Evolutionary conservation across 345 rosid genomes (phyloP), one percentile per base, ranked within the genome.

Genomic region (Sonneratia caseolaris): DNA sequence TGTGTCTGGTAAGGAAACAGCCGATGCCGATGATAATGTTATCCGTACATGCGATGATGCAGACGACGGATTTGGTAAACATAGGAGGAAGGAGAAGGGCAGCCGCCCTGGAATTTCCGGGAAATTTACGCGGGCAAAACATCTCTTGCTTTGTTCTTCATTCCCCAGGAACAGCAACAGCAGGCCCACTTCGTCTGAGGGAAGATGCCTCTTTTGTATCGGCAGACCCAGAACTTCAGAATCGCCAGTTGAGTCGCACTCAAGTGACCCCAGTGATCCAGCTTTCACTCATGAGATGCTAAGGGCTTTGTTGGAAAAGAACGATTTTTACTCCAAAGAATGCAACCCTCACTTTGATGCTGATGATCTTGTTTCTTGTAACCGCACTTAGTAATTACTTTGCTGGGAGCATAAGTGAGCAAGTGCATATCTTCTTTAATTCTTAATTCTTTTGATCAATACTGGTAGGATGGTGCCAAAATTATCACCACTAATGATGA

Each of bases 191-290:
- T 74, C 76, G 47, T 65, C 74, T 43, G 37, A 77, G 43, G 78
- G 76, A 61, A 70, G 71, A 37, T 73, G 71, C 35, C 74, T 79
- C 71, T 82, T 75, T 75, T 87, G 89, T 76, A 75, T 79, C 15
- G 36, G 51, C 73, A 73, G 68, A 56, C 85, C 87, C 24, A 21
- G 22, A 64, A 78, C 79, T 69, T 36, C 71, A 77, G 88, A 76
- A 48, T 83, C 90, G 24, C 67, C 83, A 70, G 72, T 42, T 35
- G 77, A 76, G 35, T 83, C 86, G 45, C 62, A n/a, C 0, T 37
- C 77, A 16, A 83, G 84, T 42, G 90, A 88, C 62, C 89, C 89
- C 62, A 80, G 84, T 75, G 81, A 81, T 68, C 81, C 83, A 45
- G 69, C 53, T 21, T 86, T 82, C 68, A 76, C 86, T 13, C 45